A percentile compares a stretch with the other conserved stretches of the same genome.
Evolutionary conservation across 2,329 filamentous ascomycete species (phyloP).

Genomic region (Neonectria magnoliae): DNA sequence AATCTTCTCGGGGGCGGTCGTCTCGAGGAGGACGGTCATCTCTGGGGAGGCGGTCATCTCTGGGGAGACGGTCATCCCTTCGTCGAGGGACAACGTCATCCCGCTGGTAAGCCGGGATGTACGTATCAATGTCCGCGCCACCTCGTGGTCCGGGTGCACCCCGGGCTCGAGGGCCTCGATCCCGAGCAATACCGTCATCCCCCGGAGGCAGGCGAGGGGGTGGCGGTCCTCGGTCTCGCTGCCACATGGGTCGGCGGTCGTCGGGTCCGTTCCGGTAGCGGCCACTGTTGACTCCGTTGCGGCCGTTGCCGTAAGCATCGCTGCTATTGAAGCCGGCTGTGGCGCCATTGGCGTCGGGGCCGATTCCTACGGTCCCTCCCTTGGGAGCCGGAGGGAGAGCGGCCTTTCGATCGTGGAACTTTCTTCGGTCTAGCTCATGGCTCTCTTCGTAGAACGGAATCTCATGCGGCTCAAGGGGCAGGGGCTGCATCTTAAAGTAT

Average conservation of each 20-base stretch:
- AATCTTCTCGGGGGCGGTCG: conserved; percentile 34
- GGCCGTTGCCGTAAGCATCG: conserved; percentile 58
- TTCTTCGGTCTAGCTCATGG: conserved; percentile 93
- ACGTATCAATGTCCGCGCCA: conserved; percentile 57
- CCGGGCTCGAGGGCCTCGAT: conserved; percentile 47
- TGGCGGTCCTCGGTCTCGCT: conserved; percentile 61
- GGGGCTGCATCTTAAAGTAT: conserved; percentile 84
- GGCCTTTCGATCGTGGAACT: conserved; percentile 86
- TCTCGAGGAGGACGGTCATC: conserved; percentile 3
- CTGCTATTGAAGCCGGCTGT: conserved; percentile 60
- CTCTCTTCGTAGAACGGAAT: conserved; percentile 94
- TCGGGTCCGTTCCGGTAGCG: conserved; percentile 56
- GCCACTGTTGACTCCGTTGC: conserved; percentile 60
- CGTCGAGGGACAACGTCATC: conserved; percentile 47
- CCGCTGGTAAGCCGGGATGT: conserved; percentile 59
- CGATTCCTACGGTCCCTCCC: conserved; percentile 87
- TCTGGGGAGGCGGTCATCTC: conserved; percentile 28
- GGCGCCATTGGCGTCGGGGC: conserved; percentile 61
- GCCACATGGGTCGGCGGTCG: conserved; percentile 64
- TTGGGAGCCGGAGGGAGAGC: conserved; percentile 90
- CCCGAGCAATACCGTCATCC: conserved; percentile 53
- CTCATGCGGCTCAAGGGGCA: conserved; percentile 84
- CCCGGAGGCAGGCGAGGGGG: conserved; percentile 55
- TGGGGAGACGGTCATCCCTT: conserved; percentile 43
- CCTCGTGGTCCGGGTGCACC: conserved; percentile 45